A percentile compares a stretch with the other conserved stretches of the same genome.
These are phyloP conservation scores for Diplocarpon rosae DNA, from an alignment of 2,329 filamentous ascomycete species.

Conservation along the genomic window DNA sequence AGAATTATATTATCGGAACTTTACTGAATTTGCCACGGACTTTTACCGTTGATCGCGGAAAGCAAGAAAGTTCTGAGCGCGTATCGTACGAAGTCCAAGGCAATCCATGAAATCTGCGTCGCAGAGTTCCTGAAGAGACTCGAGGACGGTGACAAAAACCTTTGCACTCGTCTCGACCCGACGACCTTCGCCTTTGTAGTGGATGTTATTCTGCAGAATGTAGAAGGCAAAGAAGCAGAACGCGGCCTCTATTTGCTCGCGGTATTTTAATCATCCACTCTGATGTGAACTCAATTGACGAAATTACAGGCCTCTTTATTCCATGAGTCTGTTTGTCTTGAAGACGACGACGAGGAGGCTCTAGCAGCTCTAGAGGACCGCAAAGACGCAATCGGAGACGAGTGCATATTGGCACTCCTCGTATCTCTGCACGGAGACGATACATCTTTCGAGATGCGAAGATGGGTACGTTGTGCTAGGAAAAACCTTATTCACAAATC, in stretches of 20 bases:
- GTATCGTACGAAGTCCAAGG: slow-evolving; percentile 2
- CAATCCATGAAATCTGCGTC: not conserved
- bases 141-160: slow-evolving; percentile 9
- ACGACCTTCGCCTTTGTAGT: slow-evolving; percentile 15
- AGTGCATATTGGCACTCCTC: slow-evolving; percentile 13
- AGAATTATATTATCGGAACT: not conserved
- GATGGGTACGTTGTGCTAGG: slow-evolving; percentile 19
- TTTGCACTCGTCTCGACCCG: slow-evolving; percentile 16
- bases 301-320: slow-evolving; percentile 13
- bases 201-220: slow-evolving; percentile 14
- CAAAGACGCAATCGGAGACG: slow-evolving; percentile 16
- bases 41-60: not conserved
- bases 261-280: slow-evolving; percentile 11
- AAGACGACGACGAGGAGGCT: not conserved
- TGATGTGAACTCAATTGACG: not conserved
- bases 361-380: not conserved
- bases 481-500: not conserved
- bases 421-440: slow-evolving; percentile 14
- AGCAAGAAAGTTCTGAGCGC: slow-evolving; percentile 8
- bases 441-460: slow-evolving; percentile 11
- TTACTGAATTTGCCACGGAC: not conserved
- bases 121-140: slow-evolving; percentile 5
- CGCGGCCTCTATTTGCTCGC: slow-evolving; percentile 21
- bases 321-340: not conserved
- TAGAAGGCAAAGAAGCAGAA: slow-evolving; percentile 15